Conservation (phyloP, 257 asterid species). For the Anisodus tanguticus region DNA sequence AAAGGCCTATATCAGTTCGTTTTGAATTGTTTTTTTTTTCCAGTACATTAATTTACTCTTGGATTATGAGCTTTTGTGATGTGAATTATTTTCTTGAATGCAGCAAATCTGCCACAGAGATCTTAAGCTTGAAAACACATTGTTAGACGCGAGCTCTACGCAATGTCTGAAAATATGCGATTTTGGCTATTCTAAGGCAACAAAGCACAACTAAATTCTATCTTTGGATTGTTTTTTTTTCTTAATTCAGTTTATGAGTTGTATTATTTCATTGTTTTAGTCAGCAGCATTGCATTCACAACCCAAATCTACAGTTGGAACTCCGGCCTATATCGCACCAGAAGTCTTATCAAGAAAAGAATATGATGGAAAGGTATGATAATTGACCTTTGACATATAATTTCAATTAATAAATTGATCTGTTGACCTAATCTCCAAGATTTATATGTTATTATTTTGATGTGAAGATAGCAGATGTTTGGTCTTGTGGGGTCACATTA, state of each 20-base stretch:
- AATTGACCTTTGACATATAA: neutral
- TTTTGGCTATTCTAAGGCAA: conserved; percentile 62
- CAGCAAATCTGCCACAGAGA: conserved; percentile 68
- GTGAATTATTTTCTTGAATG: conserved; percentile 7
- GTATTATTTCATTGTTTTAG: neutral
- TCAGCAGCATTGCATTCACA: conserved; percentile 30
- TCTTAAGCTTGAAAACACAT: conserved; percentile 60
- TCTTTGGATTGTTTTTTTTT: neutral
- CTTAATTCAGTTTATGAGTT: neutral
- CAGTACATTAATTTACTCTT: conserved; percentile 30
- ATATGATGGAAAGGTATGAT: conserved; percentile 28
- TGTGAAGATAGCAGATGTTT: conserved; percentile 31
- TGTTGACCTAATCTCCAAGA: conserved; percentile 18
- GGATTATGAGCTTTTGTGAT: neutral
- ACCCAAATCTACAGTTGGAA: conserved; percentile 30
- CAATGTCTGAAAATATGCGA: conserved; percentile 60
- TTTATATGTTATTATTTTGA: neutral
- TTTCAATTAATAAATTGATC: neutral
- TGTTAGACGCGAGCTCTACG: conserved; percentile 49
- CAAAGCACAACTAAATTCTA: neutral
- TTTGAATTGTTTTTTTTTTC: neutral
- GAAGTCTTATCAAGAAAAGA: conserved; percentile 30
- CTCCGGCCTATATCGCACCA: conserved; percentile 29
- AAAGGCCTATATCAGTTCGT: neutral
- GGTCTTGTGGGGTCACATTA: conserved; percentile 29